phyloP scores from a whole-genome alignment of 2,329 filamentous ascomycete species.

The Aspergillus sp. region DNA sequence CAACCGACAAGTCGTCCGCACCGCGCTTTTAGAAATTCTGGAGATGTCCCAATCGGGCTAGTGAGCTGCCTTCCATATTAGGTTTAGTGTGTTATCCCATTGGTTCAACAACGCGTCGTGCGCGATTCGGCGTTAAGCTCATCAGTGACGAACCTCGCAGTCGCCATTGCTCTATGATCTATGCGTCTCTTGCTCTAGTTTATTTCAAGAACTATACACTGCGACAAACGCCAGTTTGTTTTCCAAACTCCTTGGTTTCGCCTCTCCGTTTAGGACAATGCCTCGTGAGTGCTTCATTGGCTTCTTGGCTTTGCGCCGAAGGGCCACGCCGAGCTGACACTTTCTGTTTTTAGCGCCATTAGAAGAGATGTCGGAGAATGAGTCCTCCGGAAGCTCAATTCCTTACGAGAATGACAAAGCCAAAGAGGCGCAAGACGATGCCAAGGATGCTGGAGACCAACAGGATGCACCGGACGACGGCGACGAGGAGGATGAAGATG shows the following conservation, averaged over 20 bases:
- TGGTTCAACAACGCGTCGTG: constrained; percentile 17
- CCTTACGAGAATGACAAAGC: constrained; percentile 27
- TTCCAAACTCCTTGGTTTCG: constrained; percentile 17
- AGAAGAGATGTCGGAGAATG: constrained; percentile 29
- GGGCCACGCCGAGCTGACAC: constrained; percentile 8
- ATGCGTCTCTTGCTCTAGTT: too few relatives aligned
- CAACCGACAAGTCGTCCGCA: constrained; percentile 11
- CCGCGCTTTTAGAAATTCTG: constrained; percentile 26
- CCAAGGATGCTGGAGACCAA: constrained; percentile 11
- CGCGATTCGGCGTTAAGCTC: constrained; percentile 15
- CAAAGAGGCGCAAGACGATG: constrained; percentile 7
- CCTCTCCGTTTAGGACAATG: constrained; percentile 23
- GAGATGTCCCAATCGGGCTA: constrained; percentile 27
- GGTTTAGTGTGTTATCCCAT: constrained; percentile 24
- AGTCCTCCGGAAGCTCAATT: constrained; percentile 30
- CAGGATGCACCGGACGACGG: constrained; percentile 17
- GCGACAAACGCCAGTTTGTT: constrained; percentile 22
- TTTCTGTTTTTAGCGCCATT: constrained; percentile 18
- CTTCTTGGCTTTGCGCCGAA: constrained; percentile 4
- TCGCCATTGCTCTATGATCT: not conserved
- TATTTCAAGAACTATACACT: not conserved
- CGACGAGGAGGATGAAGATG: constrained; percentile 26
- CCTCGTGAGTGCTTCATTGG: constrained; percentile 30
- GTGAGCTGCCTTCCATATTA: constrained; percentile 31
- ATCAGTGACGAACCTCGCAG: not conserved